Base-by-base conservation (phyloP, 768 basidiomycete species). In the Podaxis sp. region DNA sequence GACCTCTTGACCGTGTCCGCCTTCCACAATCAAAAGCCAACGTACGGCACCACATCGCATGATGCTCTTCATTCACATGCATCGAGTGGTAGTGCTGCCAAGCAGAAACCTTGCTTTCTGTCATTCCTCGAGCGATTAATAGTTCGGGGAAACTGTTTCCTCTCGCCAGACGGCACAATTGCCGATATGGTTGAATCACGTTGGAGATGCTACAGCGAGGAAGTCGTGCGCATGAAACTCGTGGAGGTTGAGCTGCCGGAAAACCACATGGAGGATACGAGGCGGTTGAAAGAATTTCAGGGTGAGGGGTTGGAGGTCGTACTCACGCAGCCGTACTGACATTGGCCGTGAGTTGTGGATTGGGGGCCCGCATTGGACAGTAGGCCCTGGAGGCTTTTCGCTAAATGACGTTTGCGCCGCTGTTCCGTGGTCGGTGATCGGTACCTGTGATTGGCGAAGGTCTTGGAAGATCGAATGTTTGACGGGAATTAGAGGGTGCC, bases 181-280 rank as follows among this genome's bases (percentile, higher is more conserved):
- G 70, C 75, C 13, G 71, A 71, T 24, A 76, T 79, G 75, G 74
- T 76, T 33, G 73, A 76, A 55, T 74, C 75, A 44, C 72, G 76
- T 6, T 76, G 73, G 74, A 70, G 71, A 53, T 64, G 65, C 52
- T 57, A 67, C 30, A 59, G 54, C 52, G 59, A 51, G 24, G 67
- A 63, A 26, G 65, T 73, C 22, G 65, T 67, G 52, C 72, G 71
- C 6, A 66, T 79, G 46, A 71, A 66, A 30, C 67, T 68, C 54
- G 67, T 77, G 22, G 68, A 73, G 52, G 38, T 77, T 26, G 70
- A 75, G 52, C 60, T 74, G 52, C 67, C 63, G 22, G 76, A 64
- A 67, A 73, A 68, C 63, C 73, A 79, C 68, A 71, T 70, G 48
- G 69, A 69, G 30, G 74, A 75, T 68, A 62, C 69, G 57, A 64